These are phyloP conservation scores for Massariosphaeria phaeospora DNA, from an alignment of 495 filamentous ascomycete species.

Conservation along the genomic window DNA sequence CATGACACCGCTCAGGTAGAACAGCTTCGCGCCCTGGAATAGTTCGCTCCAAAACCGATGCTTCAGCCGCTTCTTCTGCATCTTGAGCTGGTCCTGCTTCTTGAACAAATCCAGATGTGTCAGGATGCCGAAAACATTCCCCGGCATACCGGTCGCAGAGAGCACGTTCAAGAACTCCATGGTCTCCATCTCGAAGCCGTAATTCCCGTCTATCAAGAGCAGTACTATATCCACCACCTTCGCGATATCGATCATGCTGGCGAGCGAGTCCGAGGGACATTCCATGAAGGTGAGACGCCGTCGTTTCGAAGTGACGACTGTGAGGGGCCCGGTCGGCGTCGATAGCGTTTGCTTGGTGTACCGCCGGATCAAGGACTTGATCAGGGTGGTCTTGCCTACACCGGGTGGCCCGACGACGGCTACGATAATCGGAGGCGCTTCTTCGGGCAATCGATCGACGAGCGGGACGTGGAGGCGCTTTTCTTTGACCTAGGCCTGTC, in stretches of 20 bases:
- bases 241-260: conserved; percentile 89
- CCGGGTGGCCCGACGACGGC: conserved; percentile 90
- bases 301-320: conserved; percentile 88
- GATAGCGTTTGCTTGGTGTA: conserved; percentile 94
- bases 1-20: conserved; percentile 90
- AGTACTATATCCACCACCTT: conserved; percentile 97
- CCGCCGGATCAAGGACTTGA: conserved; percentile 87
- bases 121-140: conserved; percentile 94
- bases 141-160: conserved; percentile 87
- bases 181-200: conserved; percentile 98
- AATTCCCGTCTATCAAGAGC: conserved; percentile 97
- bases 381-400: conserved; percentile 73
- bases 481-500: conserved; percentile 66
- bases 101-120: conserved; percentile 94
- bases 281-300: conserved; percentile 92
- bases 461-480: conserved; percentile 93
- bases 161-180: conserved; percentile 98
- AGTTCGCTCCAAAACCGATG: conserved; percentile 94
- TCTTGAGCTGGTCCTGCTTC: conserved; percentile 80
- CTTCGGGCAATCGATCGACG: conserved; percentile 89
- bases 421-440: conserved; percentile 89
- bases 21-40: conserved; percentile 93
- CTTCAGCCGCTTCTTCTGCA: conserved; percentile 93
- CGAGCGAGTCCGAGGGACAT: conserved; percentile 87
- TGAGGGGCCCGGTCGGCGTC: conserved; percentile 84